Conservation (phyloP, 1,139 yeast genomes). For the Pichia sp. region DNA sequence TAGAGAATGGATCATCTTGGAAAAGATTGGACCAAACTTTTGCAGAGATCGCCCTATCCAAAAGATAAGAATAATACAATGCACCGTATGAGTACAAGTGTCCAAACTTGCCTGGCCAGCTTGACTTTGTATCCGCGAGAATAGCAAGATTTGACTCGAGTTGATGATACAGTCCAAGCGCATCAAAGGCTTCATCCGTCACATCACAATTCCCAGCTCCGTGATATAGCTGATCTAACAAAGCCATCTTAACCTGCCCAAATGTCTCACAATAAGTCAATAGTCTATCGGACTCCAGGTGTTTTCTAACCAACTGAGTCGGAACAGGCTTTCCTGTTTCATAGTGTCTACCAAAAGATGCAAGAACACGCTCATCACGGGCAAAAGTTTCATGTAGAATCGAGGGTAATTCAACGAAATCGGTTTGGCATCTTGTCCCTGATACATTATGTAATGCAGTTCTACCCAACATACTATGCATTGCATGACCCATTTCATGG, state of each 20-base stretch:
- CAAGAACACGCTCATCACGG: slow-evolving; percentile 69
- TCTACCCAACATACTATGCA: slow-evolving; percentile 94
- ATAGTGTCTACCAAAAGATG: slow-evolving; percentile 70
- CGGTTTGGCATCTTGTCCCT: slow-evolving; percentile 94
- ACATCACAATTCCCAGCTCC: slow-evolving; percentile 38
- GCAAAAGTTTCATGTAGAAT: slow-evolving; percentile 94
- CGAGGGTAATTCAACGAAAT: slow-evolving; percentile 94
- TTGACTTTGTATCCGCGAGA: slow-evolving; percentile 60
- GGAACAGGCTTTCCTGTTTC: slow-evolving; percentile 64
- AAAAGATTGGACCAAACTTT: slow-evolving; percentile 78
- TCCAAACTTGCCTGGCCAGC: slow-evolving; percentile 94
- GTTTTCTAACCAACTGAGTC: slow-evolving; percentile 41
- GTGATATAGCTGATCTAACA: slow-evolving; percentile 80
- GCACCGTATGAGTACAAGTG: slow-evolving; percentile 94
- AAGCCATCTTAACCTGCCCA: slow-evolving; percentile 86
- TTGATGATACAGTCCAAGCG: slow-evolving; percentile 59
- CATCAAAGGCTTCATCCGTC: slow-evolving; percentile 38
- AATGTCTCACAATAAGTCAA: slow-evolving; percentile 71
- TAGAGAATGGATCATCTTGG: slow-evolving; percentile 60
- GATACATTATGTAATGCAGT: slow-evolving; percentile 86
- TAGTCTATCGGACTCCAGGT: slow-evolving; percentile 49
- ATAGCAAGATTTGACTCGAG: slow-evolving; percentile 54
- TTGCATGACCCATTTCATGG: slow-evolving; percentile 99
- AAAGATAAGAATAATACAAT: slow-evolving; percentile 83
- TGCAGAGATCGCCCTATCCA: slow-evolving; percentile 91